These are phyloP conservation scores for Pelagomonas calceolata DNA, from an alignment of 108 stramenopile species.

Conservation along the genomic window DNA sequence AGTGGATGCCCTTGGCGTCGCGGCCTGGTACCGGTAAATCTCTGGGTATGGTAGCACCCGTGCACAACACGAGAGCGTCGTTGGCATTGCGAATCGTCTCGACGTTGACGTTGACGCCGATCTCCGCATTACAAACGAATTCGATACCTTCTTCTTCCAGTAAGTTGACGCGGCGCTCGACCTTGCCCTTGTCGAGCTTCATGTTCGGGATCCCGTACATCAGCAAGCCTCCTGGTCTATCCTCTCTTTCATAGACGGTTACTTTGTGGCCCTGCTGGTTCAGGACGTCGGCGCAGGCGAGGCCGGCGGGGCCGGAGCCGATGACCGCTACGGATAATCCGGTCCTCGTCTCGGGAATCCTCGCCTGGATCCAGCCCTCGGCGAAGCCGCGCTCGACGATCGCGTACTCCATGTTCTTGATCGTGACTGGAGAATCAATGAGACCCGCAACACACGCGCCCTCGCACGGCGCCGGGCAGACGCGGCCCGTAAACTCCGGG, in stretches of 20 bases:
- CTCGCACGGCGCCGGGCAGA: slow-evolving; percentile 94
- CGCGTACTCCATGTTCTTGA: slow-evolving; percentile 94
- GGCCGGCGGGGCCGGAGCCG: slow-evolving; percentile 79
- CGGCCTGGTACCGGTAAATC: slow-evolving; percentile 85
- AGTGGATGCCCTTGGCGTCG: slow-evolving; percentile 79
- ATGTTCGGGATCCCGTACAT: slow-evolving; percentile 98
- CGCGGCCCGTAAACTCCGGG: slow-evolving; percentile 95
- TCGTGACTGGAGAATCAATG: slow-evolving; percentile 82
- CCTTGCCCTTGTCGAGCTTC: slow-evolving; percentile 93
- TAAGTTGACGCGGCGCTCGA: slow-evolving; percentile 79
- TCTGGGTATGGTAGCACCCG: slow-evolving; percentile 86
- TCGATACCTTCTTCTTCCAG: slow-evolving; percentile 89
- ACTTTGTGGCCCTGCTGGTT: slow-evolving; percentile 96
- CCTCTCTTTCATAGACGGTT: slow-evolving; percentile 79
- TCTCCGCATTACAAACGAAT: slow-evolving; percentile 81
- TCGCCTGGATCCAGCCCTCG: slow-evolving; percentile 78
- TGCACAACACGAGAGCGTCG: slow-evolving; percentile 72
- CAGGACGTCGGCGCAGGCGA: slow-evolving; percentile 82
- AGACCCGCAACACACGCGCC: slow-evolving; percentile 92
- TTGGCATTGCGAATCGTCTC: slow-evolving; percentile 70
- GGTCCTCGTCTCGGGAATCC: slow-evolving; percentile 71
- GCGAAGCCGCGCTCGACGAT: slow-evolving; percentile 89
- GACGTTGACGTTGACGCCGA: slow-evolving; percentile 82
- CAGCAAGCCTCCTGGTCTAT: slow-evolving; percentile 85
- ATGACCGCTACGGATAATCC: slow-evolving; percentile 86